phyloP scores from a whole-genome alignment of 2,329 filamentous ascomycete species.

The Penicillium sp. region DNA sequence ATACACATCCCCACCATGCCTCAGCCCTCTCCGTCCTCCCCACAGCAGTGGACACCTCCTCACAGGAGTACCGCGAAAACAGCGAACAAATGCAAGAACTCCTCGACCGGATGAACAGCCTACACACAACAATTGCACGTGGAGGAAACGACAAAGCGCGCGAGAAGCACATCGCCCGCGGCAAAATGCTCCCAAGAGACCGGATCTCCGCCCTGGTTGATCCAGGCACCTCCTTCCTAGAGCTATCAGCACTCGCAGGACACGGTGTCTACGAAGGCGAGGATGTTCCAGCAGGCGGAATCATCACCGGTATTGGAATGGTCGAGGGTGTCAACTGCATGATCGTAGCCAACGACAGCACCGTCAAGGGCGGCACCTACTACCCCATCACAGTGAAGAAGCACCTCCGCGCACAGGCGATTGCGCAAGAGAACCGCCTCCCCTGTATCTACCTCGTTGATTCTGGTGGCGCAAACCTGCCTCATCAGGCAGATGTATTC shows the following conservation, averaged over 20 bases:
- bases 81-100: constrained; percentile 71
- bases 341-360: constrained; percentile 93
- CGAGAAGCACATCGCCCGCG: constrained; percentile 80
- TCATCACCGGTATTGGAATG: constrained; percentile 87
- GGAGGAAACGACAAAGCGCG: constrained; percentile 80
- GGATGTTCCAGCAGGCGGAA: constrained; percentile 83
- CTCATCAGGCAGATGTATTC: constrained; percentile 93
- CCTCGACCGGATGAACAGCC: constrained; percentile 63
- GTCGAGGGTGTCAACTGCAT: constrained; percentile 90
- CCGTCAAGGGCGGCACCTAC: constrained; percentile 95
- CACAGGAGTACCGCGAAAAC: constrained; percentile 79
- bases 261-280: constrained; percentile 82
- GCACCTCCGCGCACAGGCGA: constrained; percentile 85
- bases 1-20: constrained; percentile 78
- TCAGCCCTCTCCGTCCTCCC: constrained; percentile 77
- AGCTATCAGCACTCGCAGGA: constrained; percentile 88
- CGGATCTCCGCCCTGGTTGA: constrained; percentile 84
- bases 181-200: constrained; percentile 93
- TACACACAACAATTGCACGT: constrained; percentile 69
- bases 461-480: constrained; percentile 90
- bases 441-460: constrained; percentile 95
- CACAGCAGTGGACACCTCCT: constrained; percentile 71
- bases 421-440: constrained; percentile 80
- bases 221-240: constrained; percentile 83
- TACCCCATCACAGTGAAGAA: constrained; percentile 98